Base-by-base conservation (phyloP, 129 eudicot species). In the Centrapalus pauciflorus region DNA sequence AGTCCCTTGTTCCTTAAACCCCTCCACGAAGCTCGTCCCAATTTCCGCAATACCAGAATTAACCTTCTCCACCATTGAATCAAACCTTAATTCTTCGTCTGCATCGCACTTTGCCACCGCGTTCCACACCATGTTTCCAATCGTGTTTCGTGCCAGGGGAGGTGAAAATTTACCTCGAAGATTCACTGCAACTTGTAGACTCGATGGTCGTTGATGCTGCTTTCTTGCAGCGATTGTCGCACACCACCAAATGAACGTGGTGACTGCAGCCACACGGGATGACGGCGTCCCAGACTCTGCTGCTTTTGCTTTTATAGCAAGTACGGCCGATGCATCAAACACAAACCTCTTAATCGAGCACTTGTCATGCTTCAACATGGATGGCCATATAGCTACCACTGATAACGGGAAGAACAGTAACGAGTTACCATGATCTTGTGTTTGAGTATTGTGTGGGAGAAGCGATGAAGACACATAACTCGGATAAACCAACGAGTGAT, bases 201-300 rank as follows among this genome's bases (percentile, higher is more conserved):
- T 0, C 0, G 67, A 61, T 1, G 67, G 67, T 21, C 50, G n/a
- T n/a, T n/a, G 30, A 4, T 37, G 51, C 12, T 0, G 30, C 23
- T 61, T 61, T 1, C 67, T 61, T 23, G 67, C 50, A 0, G 50
- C 67, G 7, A 20, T 25, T 35, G 67, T 61, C 5, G 67, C 67
- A 9, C 67, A 61, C 19, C 37, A 20, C 67, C 67, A 61, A 20
- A 61, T 61, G 20, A 61, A 13, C 17, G 67, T 19, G 10, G 51
- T 20, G 51, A 61, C 30, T 11, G 67, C 67, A 9, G 21, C 51
- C 3, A 61, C 67, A 35, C 50, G 51, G 21, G 20, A 8, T 12
- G 30, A 49, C 25, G 55, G 13, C n/a, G 41, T 5, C 10, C 7
- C 41, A 35, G 8, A 13, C 7, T 2, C 48, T 4, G 16, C 16